Base-by-base conservation (phyloP, 371 early-diverging fungal species). In the Rhizopus delemar region DNA sequence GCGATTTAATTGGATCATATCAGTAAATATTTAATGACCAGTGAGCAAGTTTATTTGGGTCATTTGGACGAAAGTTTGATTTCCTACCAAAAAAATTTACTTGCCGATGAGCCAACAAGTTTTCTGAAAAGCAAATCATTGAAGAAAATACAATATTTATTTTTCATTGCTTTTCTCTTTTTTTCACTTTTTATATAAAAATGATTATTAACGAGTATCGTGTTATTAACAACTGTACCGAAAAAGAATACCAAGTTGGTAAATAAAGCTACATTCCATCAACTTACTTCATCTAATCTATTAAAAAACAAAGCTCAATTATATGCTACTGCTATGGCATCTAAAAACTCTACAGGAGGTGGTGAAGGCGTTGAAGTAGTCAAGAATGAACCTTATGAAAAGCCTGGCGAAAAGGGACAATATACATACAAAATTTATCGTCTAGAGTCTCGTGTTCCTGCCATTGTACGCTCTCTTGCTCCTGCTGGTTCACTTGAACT, bases 281-380 rank as follows among this genome's bases (percentile, higher is more conserved):
- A 22, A 53, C 50, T 13, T 32, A n/a, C 15, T 11, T 46, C 32
- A 28, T 22, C 29, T 48, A 22, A 48, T 48, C 48, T 43, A 43
- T 15, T 22, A 22, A 22, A 22, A 22, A 22, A 22, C 22, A 22
- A 83, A 58, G 90, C 86, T 16, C 90, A 89, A 73, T 71, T 89
- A 49, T 89, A 81, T 65, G 80, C 85, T 48, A 89, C 89, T 52
- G 86, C 87, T 45, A 74, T 85, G 74, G 83, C 86, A 64, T 87
- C 88, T 28, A 84, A 85, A 65, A 80, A 79, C 51, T 80, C 83
- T 64, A 87, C 88, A 6, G 88, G 90, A 38, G 79, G 74, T 15
- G 90, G 88, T 43, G 90, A 89, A 60, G 90, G 90, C 54, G 88
- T 89, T 48, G 87, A 89, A 71, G 85, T 89, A 13, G 36, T 83